Base-by-base conservation (phyloP, 371 early-diverging fungal species). In the Choanephora cucurbitarum region DNA sequence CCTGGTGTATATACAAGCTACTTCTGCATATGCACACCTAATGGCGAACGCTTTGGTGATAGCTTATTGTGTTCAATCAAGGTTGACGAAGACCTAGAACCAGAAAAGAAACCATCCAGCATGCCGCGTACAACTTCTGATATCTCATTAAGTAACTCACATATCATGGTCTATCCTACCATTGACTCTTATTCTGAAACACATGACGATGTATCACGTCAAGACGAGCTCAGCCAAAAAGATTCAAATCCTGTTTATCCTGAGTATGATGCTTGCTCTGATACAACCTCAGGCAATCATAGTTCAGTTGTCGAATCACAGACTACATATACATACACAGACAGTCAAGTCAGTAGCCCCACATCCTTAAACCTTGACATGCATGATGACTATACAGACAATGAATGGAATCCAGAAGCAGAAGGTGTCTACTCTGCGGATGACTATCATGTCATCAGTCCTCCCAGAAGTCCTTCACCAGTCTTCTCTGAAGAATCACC, bases 31-130 rank as follows among this genome's bases (percentile, higher is more conserved):
- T 73, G 73, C 22, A 70, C 81, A 1, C 81, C 85, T 1, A 61
- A 79, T 10, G 89, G 89, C 1, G 64, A 66, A 17, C 73, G 73
- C 11, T 90, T 90, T 73, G 90, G 90, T 14, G 78, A 87, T 51
- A 67, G 63, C 10, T 39, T 89, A 17, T 88, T 88, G 89, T 87
- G 88, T 48, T 75, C 81, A 15, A 77, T 89, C 33, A 49, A 54
- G 14, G 88, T 89, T 5, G 44, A 57, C 15, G 54, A 60, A 34
- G 48, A 57, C 11, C 24, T 48, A 3, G 61, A 51, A 21, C 49
- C 58, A 17, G 53, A 49, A 6, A 57, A 48, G 34, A 28, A 18
- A 23, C 23, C 11, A 14, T 11, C 23, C 1, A 7, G 33, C 6
- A 49, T 17, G 15, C 18, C 52, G 15, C 28, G 0, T 14, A 15